Percentiles rank a stretch among this genome's conserved stretches.
Conservation (phyloP, 73 alveolate genomes). For the Uronychia binucleata region DNA sequence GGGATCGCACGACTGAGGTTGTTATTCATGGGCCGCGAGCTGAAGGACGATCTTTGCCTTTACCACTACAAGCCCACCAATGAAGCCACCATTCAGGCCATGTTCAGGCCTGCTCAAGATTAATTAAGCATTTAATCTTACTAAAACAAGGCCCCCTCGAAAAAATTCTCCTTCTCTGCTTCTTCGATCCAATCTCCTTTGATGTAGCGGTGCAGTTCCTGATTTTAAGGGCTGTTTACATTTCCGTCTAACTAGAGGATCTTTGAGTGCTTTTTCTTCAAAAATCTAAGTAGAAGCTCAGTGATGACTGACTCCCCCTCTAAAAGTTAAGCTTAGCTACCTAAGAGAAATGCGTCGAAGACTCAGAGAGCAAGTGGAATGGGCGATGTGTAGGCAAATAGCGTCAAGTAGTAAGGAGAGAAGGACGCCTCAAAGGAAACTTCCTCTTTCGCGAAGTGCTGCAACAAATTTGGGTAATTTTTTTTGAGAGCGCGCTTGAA, state of each 20-base stretch:
- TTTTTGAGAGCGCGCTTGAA: slow-evolving; percentile 1
- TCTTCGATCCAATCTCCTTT: background rate
- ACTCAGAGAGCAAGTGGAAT: slow-evolving; percentile 6
- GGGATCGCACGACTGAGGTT: background rate
- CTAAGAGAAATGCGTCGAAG: slow-evolving; percentile 18
- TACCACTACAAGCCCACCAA: background rate
- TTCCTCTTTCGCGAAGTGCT: slow-evolving; percentile 16
- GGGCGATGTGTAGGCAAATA: slow-evolving; percentile 20
- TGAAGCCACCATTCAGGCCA: slow-evolving; percentile 1
- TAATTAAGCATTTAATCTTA: too few species aligned
- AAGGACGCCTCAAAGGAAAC: slow-evolving; percentile 32
- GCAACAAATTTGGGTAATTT: slow-evolving; percentile 16
- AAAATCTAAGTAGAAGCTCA: background rate
- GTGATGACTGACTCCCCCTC: background rate
- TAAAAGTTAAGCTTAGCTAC: background rate
- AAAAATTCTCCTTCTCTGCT: too few species aligned
- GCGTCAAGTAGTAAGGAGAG: slow-evolving; percentile 31
- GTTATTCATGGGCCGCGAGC: background rate
- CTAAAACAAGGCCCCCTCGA: too few species aligned
- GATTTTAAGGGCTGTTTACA: background rate
- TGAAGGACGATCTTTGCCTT: background rate
- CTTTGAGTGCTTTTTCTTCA: background rate
- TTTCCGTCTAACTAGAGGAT: background rate
- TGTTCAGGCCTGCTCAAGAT: slow-evolving; percentile 10
- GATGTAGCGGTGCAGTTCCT: background rate